Conservation (phyloP, 352 stramenopile species). For the Thalassiosira allenii region DNA sequence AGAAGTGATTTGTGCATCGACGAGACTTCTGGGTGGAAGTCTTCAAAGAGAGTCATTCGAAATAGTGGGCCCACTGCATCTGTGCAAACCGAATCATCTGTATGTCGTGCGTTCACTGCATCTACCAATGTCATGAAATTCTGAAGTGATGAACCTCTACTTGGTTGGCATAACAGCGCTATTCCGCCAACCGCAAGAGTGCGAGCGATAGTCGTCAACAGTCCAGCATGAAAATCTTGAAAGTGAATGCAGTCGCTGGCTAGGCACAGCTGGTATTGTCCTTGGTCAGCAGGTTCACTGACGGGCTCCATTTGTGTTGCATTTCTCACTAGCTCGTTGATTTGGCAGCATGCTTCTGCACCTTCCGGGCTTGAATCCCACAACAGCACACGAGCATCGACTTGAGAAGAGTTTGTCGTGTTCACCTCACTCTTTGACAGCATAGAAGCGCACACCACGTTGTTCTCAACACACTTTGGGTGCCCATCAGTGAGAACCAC, state of each 20-base stretch:
- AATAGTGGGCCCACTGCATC: conserved; percentile 28
- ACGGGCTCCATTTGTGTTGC: neutral
- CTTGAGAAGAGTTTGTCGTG: neutral
- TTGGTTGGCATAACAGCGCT: conserved; percentile 81
- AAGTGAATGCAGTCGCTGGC: conserved; percentile 86
- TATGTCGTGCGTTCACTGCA: conserved; percentile 26
- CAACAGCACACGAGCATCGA: conserved; percentile 41
- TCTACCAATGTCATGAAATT: conserved; percentile 75
- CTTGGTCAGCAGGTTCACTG: neutral
- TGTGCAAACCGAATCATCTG: neutral
- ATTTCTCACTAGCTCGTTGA: conserved; percentile 2
- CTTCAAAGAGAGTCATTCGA: conserved; percentile 45
- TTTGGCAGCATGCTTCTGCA: conserved; percentile 28
- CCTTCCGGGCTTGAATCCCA: conserved; percentile 54
- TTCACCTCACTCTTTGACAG: neutral
- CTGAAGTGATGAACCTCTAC: conserved; percentile 67
- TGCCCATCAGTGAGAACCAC: conserved; percentile 82
- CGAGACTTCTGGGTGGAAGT: conserved; percentile 59
- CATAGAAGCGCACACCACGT: conserved; percentile 46
- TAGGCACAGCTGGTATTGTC: conserved; percentile 57
- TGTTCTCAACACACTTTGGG: conserved; percentile 75
- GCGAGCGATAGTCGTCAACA: conserved; percentile 68
- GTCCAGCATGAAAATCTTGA: conserved; percentile 77
- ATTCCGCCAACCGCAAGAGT: conserved; percentile 63
- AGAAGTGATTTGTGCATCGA: conserved; percentile 33